Evolutionary conservation across 2,329 filamentous ascomycete genomes (phyloP), one percentile per base, ranked within the genome.

Genomic region (Beauveria brongniartii): DNA sequence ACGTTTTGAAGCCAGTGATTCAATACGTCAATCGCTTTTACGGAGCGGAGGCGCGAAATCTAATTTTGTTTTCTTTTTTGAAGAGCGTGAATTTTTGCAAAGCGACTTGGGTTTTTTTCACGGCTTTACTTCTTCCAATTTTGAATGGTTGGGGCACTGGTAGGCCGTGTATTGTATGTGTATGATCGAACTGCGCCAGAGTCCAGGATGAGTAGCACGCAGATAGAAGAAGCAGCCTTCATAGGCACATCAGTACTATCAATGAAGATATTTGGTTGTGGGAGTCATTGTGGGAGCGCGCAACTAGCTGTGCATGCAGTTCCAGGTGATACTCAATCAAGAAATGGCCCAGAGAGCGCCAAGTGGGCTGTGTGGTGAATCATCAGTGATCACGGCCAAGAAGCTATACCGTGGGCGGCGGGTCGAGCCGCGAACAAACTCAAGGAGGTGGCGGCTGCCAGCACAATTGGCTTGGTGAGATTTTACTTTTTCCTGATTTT

Each of bases 381-480:
- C 57, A 59, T 59, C 40, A 30, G 28, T 30, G 28, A 9, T 30
- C 0, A 53, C 9, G 26, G 20, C 40, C 28, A 37, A 46, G 37
- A 50, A 37, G 20, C 34, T 26, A 47, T 24, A 24, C 40, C 24
- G n/a, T 24, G 37, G 40, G 46, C 20, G 47, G 50, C 57, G 57
- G 57, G 57, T 53, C 57, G 48, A 59, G 40, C 57, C 50, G 57
- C 48, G 20, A 53, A 26, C 46, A 52, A 47, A 20, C n/a, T 43
- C 18, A 43, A 24, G 34, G 47, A n/a, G 55, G 55, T 37, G 55
- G 55, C 10, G 26, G 24, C 46, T 37, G 24, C 22, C 37, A 55
- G 20, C 20, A 37, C 14, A 3, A 24, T 6, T 20, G 30, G 50
- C 30, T 52, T 40, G n/a, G 30, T 22, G 30, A 5, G 18, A 30